phyloP scores from a whole-genome alignment of 768 basidiomycete species.

The Pilatotrama ljubarskyi region DNA sequence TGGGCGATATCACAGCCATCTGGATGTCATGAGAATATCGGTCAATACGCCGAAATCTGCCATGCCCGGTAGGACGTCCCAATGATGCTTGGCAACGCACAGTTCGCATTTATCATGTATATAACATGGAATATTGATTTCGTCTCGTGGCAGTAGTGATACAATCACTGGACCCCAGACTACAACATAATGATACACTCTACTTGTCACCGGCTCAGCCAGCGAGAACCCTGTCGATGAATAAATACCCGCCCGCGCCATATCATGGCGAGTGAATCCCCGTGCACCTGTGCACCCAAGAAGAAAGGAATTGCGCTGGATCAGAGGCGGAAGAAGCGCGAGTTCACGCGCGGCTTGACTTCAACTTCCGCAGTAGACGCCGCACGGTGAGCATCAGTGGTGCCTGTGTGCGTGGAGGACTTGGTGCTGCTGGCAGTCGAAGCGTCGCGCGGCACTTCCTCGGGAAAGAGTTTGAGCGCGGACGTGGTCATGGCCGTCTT shows the following conservation, averaged over 20 bases:
- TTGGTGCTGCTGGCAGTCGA: background rate
- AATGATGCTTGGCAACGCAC: too few species aligned
- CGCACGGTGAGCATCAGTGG: background rate
- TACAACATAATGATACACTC: background rate
- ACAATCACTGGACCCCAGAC: background rate
- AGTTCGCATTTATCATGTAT: too few species aligned
- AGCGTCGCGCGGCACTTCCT: background rate
- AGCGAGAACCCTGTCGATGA: background rate
- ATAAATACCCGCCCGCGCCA: constrained; percentile 2
- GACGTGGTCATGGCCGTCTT: constrained; percentile 26
- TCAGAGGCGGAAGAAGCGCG: constrained; percentile 27
- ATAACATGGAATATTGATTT: too few species aligned
- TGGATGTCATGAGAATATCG: too few species aligned
- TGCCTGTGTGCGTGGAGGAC: background rate
- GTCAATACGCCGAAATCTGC: too few species aligned
- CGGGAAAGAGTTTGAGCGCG: constrained; percentile 16
- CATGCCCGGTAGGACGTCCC: too few species aligned
- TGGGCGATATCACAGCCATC: too few species aligned
- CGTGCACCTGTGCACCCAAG: background rate
- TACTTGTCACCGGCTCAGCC: background rate
- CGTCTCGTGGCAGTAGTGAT: background rate
- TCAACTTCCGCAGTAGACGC: background rate
- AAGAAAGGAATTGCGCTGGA: background rate
- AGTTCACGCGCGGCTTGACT: constrained; percentile 16
- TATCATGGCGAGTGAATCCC: background rate